Evolutionary conservation across 441 rosid species (phyloP), one percentile per base, ranked within the genome.

Genomic region (Macaranga tanarius): DNA sequence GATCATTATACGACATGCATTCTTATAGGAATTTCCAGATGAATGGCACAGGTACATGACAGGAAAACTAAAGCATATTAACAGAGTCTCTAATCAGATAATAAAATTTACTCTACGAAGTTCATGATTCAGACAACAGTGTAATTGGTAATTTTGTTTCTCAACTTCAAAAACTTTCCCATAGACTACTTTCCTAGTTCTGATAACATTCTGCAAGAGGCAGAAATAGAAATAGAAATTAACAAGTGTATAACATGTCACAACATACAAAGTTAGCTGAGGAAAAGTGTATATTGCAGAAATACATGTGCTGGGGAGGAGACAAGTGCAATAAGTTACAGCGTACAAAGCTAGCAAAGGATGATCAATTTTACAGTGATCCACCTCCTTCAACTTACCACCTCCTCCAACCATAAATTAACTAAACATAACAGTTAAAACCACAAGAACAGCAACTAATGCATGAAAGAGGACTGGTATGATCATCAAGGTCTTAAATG

Each of bases 401-500:
- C 65, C 65, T n/a, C 73, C 65, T 16, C 23, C 73, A 44, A 42
- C 13, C 19, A 26, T 56, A 9, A 12, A 25, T 26, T 5, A 58
- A 50, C 34, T n/a, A 6, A 10, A 57, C 22, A 17, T 19, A 40
- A 63, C n/a, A 44, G 17, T 4, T 31, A n/a, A 63, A 40, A 7
- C 51, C 50, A 63, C 31, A 63, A 12, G 52, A 42, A 56, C 23
- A 56, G 19, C 26, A 70, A 16, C 15, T 19, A 5, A 38, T 20
- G 28, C 28, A 58, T 25, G 26, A 70, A 69, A 19, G 65, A 44
- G 17, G 44, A 26, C 23, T 6, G 28, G 15, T n/a, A n/a, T 34
- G 17, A 48, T 56, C 15, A 71, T 60, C 57, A 60, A 60, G 74
- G 74, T 38, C 19, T 48, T 44, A 45, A 16, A 1, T 48, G 34